Evolutionary conservation across 2,329 filamentous ascomycete genomes (phyloP), one percentile per base, ranked within the genome.

Genomic region (Graphilbum ipis-grandicollis): DNA sequence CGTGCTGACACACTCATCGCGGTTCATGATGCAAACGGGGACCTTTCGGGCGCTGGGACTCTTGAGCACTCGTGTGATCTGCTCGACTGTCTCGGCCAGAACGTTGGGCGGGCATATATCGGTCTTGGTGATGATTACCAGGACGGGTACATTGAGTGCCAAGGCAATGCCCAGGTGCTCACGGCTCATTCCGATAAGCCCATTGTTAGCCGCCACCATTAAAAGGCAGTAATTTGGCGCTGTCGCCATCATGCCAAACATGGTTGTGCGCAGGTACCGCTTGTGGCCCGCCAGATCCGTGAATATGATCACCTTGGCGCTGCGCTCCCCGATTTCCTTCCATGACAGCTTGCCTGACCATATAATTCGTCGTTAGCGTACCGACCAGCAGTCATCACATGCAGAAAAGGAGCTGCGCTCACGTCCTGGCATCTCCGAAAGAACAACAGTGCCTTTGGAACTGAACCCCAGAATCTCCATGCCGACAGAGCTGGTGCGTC

Each of bases 401-500:
- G 12, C n/a, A 23, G 32, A 12, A 18, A 13, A 15, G 30, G 15
- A n/a, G 7, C 6, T 13, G 8, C 15, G 55, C 59, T 79, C 83
- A 54, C 90, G 73, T 1, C 85, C 88, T 2, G 86, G 81, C 1
- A 78, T 79, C 40, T 79, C 79, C 29, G 82, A 88, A 14, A 75
- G 72, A 14, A 96, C 71, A 21, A 93, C 79, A 19, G 86, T 73
- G 21, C 90, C 88, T 38, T 71, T 69, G 35, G 79, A 84, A 55
- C 96, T 85, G 48, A 94, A 98, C 2, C 90, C 90, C 79, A 96
- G 85, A 43, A 96, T 96, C 56, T 98, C 90, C 86, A 96, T 92
- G 31, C 90, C 88, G 1, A 98, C 90, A 0, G 86, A 94, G 52
- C 84, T 93, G 9, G 90, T 98, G 45, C 90, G 71, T 2, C 90